phyloP scores from a whole-genome alignment of 768 basidiomycete species.

The Tricholoma saponaceum region DNA sequence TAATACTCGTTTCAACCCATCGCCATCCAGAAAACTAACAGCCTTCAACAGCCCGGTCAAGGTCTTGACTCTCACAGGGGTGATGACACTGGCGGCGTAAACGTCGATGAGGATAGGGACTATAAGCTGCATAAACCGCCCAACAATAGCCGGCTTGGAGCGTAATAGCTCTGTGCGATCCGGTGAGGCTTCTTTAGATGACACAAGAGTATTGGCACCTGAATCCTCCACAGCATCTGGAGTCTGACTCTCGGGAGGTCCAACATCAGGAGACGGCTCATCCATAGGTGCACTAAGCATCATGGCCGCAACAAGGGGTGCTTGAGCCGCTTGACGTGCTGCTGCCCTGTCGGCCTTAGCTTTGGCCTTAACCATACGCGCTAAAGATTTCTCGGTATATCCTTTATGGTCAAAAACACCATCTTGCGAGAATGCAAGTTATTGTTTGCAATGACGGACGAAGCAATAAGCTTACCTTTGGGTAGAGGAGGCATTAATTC shows the following conservation, averaged over 20 bases:
- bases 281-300: slow-evolving; percentile 13
- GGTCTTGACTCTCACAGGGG: slow-evolving; percentile 84
- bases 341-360: slow-evolving; percentile 78
- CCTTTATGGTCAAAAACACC: slow-evolving; percentile 92
- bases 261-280: slow-evolving; percentile 23
- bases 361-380: slow-evolving; percentile 74
- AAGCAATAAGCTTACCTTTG: slow-evolving; percentile 54
- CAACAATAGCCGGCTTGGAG: slow-evolving; percentile 70
- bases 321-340: slow-evolving; percentile 52
- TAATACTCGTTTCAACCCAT: slow-evolving; percentile 72
- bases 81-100: slow-evolving; percentile 96
- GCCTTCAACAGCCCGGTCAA: slow-evolving; percentile 87
- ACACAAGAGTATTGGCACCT: slow-evolving; percentile 20
- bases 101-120: slow-evolving; percentile 96
- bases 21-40: slow-evolving; percentile 79
- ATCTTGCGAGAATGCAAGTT: slow-evolving; percentile 42
- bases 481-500: slow-evolving; percentile 93
- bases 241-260: slow-evolving; percentile 29
- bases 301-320: slow-evolving; percentile 18
- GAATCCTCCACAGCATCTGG: slow-evolving; percentile 36
- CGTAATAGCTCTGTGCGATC: slow-evolving; percentile 76
- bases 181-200: slow-evolving; percentile 29
- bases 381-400: slow-evolving; percentile 84
- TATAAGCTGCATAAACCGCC: slow-evolving; percentile 81
- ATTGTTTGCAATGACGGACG: background rate